phyloP scores from a whole-genome alignment of 2,329 filamentous ascomycete species.

The Talaromyces albobiverticillius region DNA sequence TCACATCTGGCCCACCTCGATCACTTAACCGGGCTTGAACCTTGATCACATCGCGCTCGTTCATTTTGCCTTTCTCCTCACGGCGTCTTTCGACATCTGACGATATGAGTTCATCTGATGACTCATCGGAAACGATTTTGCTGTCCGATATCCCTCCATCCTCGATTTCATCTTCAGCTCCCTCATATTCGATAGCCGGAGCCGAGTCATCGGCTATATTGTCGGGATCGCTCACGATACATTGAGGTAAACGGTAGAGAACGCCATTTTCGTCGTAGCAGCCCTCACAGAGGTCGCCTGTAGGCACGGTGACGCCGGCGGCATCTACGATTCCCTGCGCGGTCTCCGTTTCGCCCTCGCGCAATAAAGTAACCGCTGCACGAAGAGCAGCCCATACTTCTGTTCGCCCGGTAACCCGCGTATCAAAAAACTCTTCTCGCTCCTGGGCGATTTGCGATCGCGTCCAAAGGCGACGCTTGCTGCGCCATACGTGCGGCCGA shows the following conservation, averaged over 20 bases:
- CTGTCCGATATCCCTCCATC: conserved; percentile 32
- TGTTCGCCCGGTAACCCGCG: conserved; percentile 69
- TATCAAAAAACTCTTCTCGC: conserved; percentile 84
- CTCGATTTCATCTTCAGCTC: conserved; percentile 22
- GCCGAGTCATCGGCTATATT: conserved; percentile 45
- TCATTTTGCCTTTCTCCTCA: conserved; percentile 61
- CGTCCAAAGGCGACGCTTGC: conserved; percentile 66
- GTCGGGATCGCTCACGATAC: conserved; percentile 65
- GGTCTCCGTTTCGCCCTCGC: conserved; percentile 60
- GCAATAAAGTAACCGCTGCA: conserved; percentile 65
- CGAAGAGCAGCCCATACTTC: conserved; percentile 80
- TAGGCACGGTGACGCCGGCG: conserved; percentile 70
- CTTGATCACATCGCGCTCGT: conserved; percentile 54
- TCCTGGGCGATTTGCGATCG: conserved; percentile 66
- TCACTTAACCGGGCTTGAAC: conserved; percentile 66
- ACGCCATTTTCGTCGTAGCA: conserved; percentile 70
- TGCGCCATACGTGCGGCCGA: conserved; percentile 63
- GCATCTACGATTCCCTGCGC: conserved; percentile 81
- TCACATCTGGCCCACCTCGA: conserved; percentile 60
- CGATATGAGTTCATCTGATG: conserved; percentile 36
- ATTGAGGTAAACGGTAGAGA: conserved; percentile 66
- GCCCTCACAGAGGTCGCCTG: conserved; percentile 68
- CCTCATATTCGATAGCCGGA: conserved; percentile 21
- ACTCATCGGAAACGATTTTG: conserved; percentile 38
- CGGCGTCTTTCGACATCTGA: conserved; percentile 41